Percentiles rank a stretch among this genome's conserved stretches.
Conservation (phyloP, 2,329 filamentous ascomycete species). For the Cryphonectria japonica region DNA sequence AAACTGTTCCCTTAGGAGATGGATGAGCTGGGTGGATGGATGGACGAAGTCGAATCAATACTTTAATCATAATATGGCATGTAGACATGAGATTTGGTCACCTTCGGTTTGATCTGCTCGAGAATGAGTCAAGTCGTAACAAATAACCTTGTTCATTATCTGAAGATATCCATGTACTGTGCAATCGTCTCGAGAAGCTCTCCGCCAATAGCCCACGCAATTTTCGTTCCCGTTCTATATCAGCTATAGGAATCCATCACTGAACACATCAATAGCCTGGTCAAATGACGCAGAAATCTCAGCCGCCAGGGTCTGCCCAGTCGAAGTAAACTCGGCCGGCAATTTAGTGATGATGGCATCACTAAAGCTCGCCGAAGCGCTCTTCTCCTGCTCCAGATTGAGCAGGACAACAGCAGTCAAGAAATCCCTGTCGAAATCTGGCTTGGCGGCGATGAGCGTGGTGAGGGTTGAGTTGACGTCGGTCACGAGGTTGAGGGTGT, state of each 20-base stretch:
- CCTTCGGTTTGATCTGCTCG: background rate
- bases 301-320: constrained; percentile 42
- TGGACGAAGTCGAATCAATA: background rate
- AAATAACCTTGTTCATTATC: background rate
- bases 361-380: constrained; percentile 45
- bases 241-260: constrained; percentile 13
- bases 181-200: background rate
- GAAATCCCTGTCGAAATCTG: constrained; percentile 48
- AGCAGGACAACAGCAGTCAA: constrained; percentile 48
- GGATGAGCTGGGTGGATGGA: background rate
- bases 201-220: background rate
- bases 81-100: background rate
- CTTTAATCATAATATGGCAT: background rate
- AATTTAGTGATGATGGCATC: constrained; percentile 45
- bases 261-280: constrained; percentile 41
- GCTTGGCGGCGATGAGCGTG: constrained; percentile 45
- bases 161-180: background rate
- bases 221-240: background rate
- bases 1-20: background rate
- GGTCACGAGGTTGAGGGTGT: constrained; percentile 41
- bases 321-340: constrained; percentile 38
- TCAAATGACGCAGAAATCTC: constrained; percentile 46
- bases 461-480: constrained; percentile 45
- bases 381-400: constrained; percentile 46
- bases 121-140: background rate